Evolutionary conservation across 805 yeast genomes (phyloP), one percentile per base, ranked within the genome.

Genomic region (Pichia cabralensis): DNA sequence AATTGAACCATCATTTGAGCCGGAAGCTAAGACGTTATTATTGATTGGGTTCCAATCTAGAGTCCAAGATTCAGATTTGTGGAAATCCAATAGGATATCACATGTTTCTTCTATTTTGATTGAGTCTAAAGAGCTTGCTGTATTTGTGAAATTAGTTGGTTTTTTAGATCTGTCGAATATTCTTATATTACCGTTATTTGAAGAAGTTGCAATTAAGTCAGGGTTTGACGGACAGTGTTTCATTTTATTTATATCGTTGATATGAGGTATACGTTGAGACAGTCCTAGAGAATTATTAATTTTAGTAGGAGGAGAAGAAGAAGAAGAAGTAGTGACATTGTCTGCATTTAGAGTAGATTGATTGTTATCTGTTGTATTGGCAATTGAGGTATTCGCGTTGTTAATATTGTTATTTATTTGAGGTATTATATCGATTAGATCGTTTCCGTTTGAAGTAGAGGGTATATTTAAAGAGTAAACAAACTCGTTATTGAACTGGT

Each of bases 161-260:
- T 84, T 94, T 52, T 83, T 85, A 0, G 96, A 86, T 45, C 92
- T 66, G 54, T 88, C 94, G 55, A 77, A 83, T 4, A 88, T 58
- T 33, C 67, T 72, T 10, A 79, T 62, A 11, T 68, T 61, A 1
- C 96, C 96, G 22, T 60, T 53, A 27, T 79, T 73, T 28, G 81
- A 74, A 8, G 76, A 72, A 14, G 85, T 70, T 2, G 88, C 84
- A 5, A 88, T 65, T 5, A 88, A 49, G 48, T 86, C 92, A 2
- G 92, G 92, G 48, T 88, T 88, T 45, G 80, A 89, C 0, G 95
- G 94, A 76, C 82, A 72, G 47, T 71, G 73, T 24, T 79, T 64
- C 0, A 81, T 76, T 41, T 72, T 69, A 50, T 84, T 83, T 36
- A 86, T 77, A 43, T 80, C 92, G 2, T 83, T 86, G 1, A 60